Conservation (phyloP, 306 rosid genomes). For the Vicia faba region DNA sequence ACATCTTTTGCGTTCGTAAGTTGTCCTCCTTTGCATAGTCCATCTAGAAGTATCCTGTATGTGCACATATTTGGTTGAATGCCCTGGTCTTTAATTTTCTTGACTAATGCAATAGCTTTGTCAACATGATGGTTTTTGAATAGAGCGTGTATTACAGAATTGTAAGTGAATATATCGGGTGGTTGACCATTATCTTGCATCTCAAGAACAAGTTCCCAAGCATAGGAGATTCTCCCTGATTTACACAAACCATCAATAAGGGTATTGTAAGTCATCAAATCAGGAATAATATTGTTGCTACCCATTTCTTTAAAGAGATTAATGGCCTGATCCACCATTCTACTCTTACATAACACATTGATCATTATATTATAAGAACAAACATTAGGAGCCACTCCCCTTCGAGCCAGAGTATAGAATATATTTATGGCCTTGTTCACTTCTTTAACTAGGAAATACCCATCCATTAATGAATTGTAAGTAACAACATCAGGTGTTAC, state of each 20-base stretch:
- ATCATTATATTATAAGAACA: too few relatives aligned
- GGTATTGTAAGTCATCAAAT: not conserved
- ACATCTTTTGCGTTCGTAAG: not conserved
- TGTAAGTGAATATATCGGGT: too few relatives aligned
- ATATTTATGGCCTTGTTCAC: not conserved
- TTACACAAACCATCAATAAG: not conserved
- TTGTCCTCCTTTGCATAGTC: constrained; percentile 2
- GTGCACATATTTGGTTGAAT: too few relatives aligned
- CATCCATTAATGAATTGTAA: constrained; percentile 1
- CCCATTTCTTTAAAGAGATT: not conserved
- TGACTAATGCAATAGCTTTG: not conserved
- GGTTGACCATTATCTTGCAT: too few relatives aligned
- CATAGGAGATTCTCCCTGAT: too few relatives aligned
- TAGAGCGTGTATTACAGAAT: constrained; percentile 29
- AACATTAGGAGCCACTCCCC: not conserved
- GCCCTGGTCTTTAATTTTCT: too few relatives aligned
- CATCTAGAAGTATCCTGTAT: not conserved
- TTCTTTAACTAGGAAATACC: not conserved
- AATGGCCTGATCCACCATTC: too few relatives aligned
- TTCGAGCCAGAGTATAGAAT: not conserved
- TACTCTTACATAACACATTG: too few relatives aligned
- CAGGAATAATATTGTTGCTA: not conserved
- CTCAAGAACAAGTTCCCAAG: too few relatives aligned
- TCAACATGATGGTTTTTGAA: constrained; percentile 7
- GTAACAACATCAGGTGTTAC: constrained; percentile 11